Percentiles rank a stretch among this genome's conserved stretches.
These are phyloP conservation scores for Fusarium cyanostomum DNA, from an alignment of 2,329 filamentous ascomycete genomes.

Conservation along the genomic window DNA sequence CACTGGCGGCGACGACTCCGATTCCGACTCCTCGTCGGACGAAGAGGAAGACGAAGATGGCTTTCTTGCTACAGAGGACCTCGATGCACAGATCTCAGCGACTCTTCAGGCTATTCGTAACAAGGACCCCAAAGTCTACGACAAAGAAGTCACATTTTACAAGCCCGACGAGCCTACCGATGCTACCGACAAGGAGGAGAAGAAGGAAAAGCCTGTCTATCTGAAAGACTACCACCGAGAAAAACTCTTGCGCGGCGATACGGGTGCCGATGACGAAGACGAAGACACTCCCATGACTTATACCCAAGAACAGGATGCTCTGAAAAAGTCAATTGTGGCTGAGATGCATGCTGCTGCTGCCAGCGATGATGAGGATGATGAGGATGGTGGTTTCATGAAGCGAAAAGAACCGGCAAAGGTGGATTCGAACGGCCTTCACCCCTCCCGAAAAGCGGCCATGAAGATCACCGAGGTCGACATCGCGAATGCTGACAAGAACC, in stretches of 20 bases:
- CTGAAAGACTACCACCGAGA: conserved; percentile 92
- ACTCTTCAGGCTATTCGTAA: conserved; percentile 87
- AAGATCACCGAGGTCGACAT: conserved; percentile 71
- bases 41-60: conserved; percentile 92
- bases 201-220: conserved; percentile 85
- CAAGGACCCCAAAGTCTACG: conserved; percentile 93
- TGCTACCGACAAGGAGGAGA: conserved; percentile 51
- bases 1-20: conserved; percentile 59
- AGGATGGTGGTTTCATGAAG: conserved; percentile 76
- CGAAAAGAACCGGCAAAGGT: conserved; percentile 67
- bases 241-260: conserved; percentile 80
- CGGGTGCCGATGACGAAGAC: conserved; percentile 67
- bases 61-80: conserved; percentile 82
- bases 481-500: conserved; percentile 83
- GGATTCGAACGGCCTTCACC: conserved; percentile 61
- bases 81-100: conserved; percentile 87
- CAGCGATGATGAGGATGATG: conserved; percentile 61
- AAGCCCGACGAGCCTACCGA: conserved; percentile 62
- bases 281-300: conserved; percentile 74
- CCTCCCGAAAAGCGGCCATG: conserved; percentile 59
- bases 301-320: conserved; percentile 84
- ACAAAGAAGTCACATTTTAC: conserved; percentile 83
- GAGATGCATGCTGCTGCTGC: conserved; percentile 76
- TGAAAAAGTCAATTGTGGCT: conserved; percentile 80
- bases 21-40: conserved; percentile 75